Evolutionary conservation across 192 early-diverging fungal species (phyloP), one percentile per base, ranked within the genome.

Genomic region (Coemansia sp.): DNA sequence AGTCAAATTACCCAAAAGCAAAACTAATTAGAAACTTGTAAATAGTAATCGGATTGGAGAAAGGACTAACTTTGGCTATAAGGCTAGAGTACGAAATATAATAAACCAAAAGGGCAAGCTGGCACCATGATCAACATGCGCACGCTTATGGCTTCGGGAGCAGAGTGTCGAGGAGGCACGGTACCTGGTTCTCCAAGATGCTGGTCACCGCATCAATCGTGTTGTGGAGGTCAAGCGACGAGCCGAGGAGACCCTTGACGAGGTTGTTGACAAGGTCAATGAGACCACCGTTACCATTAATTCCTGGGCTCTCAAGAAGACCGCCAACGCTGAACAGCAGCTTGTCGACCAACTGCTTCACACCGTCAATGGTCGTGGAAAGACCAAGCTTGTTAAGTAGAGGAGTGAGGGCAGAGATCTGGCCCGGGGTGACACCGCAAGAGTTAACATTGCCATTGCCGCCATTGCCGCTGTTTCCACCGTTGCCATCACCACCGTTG

Each of bases 331-430:
- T 55, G 57, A 53, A 37, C 3, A 69, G 48, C 4, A 79, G 59
- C 47, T 79, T 69, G 64, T 73, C 76, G 17, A 79, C 76, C 2
- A 79, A 67, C 45, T 70, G 63, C 67, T 79, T 79, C 50, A 79
- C 71, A 38, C 71, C 76, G 29, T 79, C 57, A 47, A 73, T 24
- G 3, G 67, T 70, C 35, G 60, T 64, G 1, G 59, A 57, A 9
- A 79, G 71, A 14, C 76, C 76, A 6, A 79, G 67, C 57, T 70
- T 65, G 61, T 57, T 58, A 15, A 79, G 70, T 8, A 79, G 64
- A 32, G 76, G 76, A 4, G 76, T 79, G 50, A 79, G 76, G 3
- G 76, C 76, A 8, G 76, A 69, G 21, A 79, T 70, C 58, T 79
- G 76, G 27, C 60, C 70, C 2, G 66, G 64, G 2, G 67, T 60